Percentiles rank a stretch among this genome's conserved stretches.
phyloP scores from a whole-genome alignment of 2,329 filamentous ascomycete genomes.

The Colletotrichum sp. region DNA sequence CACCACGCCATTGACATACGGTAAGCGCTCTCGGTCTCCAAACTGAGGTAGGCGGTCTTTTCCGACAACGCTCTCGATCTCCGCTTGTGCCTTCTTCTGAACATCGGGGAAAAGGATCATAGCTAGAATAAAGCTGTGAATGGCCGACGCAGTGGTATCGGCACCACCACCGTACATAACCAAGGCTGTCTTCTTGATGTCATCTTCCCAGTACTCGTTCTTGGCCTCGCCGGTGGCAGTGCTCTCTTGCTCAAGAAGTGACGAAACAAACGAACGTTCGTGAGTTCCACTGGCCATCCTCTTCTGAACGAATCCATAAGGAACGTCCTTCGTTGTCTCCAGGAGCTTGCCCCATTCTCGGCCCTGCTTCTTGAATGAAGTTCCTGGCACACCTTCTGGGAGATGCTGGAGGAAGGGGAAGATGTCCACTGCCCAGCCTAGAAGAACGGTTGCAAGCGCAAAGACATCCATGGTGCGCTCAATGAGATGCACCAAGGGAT shows the following conservation, averaged over 20 bases:
- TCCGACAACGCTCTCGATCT: neutral
- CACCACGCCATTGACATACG: neutral
- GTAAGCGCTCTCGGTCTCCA: neutral
- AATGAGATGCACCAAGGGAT: neutral
- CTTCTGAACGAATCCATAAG: neutral
- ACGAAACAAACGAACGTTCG: neutral
- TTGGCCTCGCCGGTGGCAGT: neutral
- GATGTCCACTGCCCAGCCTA: neutral
- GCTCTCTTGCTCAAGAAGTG: neutral
- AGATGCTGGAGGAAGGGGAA: neutral
- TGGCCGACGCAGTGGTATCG: neutral
- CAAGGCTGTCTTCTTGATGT: neutral
- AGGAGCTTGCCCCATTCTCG: neutral
- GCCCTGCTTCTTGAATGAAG: conserved; percentile 7
- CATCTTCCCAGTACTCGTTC: neutral
- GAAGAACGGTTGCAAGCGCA: neutral
- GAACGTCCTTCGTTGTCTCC: neutral
- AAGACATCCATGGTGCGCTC: neutral
- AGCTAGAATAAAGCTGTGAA: neutral
- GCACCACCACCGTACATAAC: neutral
- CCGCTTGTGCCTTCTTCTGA: neutral
- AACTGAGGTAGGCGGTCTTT: neutral
- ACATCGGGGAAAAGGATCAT: neutral
- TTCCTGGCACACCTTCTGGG: neutral
- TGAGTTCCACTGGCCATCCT: neutral